Conservation (phyloP, 805 yeast species). For the Lachancea meyersii region DNA sequence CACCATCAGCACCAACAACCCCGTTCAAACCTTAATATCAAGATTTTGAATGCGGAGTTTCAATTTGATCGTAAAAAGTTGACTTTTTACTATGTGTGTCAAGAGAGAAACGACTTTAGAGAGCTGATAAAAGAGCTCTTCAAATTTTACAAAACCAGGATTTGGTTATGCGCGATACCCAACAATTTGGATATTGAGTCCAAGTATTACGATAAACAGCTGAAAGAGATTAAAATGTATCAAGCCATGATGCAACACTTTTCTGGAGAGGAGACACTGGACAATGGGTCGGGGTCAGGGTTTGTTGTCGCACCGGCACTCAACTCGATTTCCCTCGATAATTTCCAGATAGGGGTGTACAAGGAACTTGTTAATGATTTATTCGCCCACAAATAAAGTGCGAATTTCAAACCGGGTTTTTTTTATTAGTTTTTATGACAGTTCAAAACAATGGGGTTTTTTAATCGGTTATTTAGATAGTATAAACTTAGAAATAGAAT, state of each 20-base stretch:
- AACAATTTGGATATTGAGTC: slow-evolving; percentile 29
- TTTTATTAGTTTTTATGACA: not conserved
- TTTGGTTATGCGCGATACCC: slow-evolving; percentile 75
- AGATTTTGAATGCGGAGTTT: slow-evolving; percentile 68
- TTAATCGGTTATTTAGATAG: not conserved
- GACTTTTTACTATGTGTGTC: slow-evolving; percentile 61
- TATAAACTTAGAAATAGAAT: not conserved
- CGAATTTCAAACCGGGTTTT: not conserved
- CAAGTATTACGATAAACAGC: slow-evolving; percentile 29
- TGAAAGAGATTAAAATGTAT: slow-evolving; percentile 30
- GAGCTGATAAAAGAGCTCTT: slow-evolving; percentile 67
- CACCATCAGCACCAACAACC: slow-evolving; percentile 14
- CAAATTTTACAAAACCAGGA: slow-evolving; percentile 70
- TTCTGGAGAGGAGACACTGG: slow-evolving; percentile 22
- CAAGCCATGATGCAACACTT: slow-evolving; percentile 32
- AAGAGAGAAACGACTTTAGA: slow-evolving; percentile 66
- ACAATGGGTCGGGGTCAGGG: slow-evolving; percentile 14
- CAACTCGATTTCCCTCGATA: slow-evolving; percentile 28
- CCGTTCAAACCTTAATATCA: slow-evolving; percentile 43
- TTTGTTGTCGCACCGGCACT: slow-evolving; percentile 26
- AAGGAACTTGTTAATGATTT: slow-evolving; percentile 29
- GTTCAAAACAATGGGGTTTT: not conserved
- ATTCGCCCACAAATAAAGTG: slow-evolving; percentile 12
- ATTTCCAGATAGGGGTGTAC: slow-evolving; percentile 35
- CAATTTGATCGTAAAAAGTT: slow-evolving; percentile 77